Conservation (phyloP, 2,329 filamentous ascomycete genomes). For the Aureobasidium namibiae region DNA sequence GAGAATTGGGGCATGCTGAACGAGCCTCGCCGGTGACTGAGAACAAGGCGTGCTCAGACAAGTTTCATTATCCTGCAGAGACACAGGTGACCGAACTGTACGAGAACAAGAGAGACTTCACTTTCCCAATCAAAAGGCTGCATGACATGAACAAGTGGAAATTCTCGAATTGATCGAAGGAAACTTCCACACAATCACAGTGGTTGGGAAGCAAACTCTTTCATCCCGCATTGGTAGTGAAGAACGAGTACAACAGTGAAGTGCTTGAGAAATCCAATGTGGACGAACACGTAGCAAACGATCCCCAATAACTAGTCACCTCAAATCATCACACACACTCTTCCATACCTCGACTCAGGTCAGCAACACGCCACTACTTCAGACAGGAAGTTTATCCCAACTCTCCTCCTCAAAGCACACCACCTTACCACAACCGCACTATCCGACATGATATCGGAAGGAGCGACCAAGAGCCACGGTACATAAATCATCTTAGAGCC, state of each 20-base stretch:
- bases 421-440: not conserved
- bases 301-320: not conserved
- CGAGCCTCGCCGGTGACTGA: too few relatives aligned
- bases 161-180: too few relatives aligned
- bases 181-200: too few relatives aligned
- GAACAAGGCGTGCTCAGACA: slow-evolving; percentile 13
- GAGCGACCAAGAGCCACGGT: not conserved
- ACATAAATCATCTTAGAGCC: not conserved
- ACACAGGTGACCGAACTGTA: not conserved
- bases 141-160: too few relatives aligned
- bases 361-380: not conserved
- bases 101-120: not conserved
- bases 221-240: too few relatives aligned
- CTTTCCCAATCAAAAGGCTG: not conserved
- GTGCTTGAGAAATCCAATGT: too few relatives aligned
- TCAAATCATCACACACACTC: not conserved
- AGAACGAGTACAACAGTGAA: too few relatives aligned
- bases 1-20: slow-evolving; percentile 44
- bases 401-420: not conserved
- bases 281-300: too few relatives aligned
- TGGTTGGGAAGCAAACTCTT: too few relatives aligned
- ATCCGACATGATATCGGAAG: not conserved
- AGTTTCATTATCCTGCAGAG: not conserved
- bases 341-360: too few relatives aligned
- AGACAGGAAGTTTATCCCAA: not conserved